A percentile compares a stretch with the other conserved stretches of the same genome.
Conservation (phyloP, 1,284 basidiomycete species). For the Leccinum pseudoinsigne region DNA sequence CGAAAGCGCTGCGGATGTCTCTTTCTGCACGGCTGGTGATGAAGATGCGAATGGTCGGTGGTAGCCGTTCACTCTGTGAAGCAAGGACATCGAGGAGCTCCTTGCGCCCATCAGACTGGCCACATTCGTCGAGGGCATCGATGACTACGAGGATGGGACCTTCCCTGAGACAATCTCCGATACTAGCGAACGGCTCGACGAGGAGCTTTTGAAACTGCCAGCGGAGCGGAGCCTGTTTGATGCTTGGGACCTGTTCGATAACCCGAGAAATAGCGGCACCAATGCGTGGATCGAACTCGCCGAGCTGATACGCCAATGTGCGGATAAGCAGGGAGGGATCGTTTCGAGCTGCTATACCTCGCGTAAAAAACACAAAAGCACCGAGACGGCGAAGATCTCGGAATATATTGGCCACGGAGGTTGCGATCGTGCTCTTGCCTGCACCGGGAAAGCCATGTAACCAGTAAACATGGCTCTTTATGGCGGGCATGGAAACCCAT, state of each 20-base stretch:
- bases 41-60: constrained; percentile 30
- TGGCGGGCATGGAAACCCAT: constrained; percentile 25
- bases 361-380: constrained; percentile 34
- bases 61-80: constrained; percentile 23
- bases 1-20: constrained; percentile 26
- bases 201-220: constrained; percentile 35
- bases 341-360: constrained; percentile 23
- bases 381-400: constrained; percentile 31
- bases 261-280: constrained; percentile 27
- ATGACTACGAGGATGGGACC: constrained; percentile 34
- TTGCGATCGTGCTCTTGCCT: constrained; percentile 35
- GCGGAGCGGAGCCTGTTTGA: constrained; percentile 31
- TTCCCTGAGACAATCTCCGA: constrained; percentile 21
- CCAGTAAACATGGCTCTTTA: constrained; percentile 32
- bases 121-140: constrained; percentile 37
- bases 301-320: constrained; percentile 34
- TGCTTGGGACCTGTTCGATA: constrained; percentile 30
- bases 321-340: constrained; percentile 29
- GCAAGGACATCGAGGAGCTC: constrained; percentile 30
- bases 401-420: constrained; percentile 31
- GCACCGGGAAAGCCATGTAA: constrained; percentile 33
- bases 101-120: constrained; percentile 21
- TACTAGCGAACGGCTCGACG: constrained; percentile 24
- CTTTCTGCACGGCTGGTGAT: constrained; percentile 34
- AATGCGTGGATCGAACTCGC: constrained; percentile 31